Base-by-base conservation (phyloP, 2,329 filamentous ascomycete species). In the Colletotrichum navitas region DNA sequence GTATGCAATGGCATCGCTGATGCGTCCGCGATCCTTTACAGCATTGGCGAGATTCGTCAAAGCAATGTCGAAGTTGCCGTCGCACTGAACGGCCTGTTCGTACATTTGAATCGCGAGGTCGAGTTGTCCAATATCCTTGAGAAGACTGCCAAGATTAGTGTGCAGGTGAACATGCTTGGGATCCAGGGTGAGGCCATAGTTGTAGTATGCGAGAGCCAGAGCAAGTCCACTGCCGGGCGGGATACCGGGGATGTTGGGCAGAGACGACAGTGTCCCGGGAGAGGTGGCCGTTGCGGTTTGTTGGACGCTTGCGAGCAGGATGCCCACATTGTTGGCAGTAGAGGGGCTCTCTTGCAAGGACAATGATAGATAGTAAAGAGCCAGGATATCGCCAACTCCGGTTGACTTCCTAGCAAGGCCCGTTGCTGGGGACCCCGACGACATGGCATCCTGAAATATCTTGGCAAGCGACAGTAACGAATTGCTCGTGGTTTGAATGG, bases 261-360 rank as follows among this genome's bases (percentile, higher is more conserved):
- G 79, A 18, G 74, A 47, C 36, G 70, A 66, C 36, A 68, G 54
- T 36, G 73, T 74, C 16, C 65, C 58, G n/a, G 60, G 66, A 18
- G 70, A 69, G 14, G 72, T 41, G 16, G 83, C 84, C 26, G 85
- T 78, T 34, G 76, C 74, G 11, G 79, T 70, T 69, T 97, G 94
- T 78, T 97, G 96, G 26, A 98, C 93, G 68, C 96, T 94, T 6
- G 96, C 96, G n/a, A 99, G 89, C 36, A 99, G 86, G 66, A 99
- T 99, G 3, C 96, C 96, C 16, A 99, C 95, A 79, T 99, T 99
- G 79, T 99, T 99, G 0, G 96, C 96, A 0, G 96, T 99, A 0
- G 96, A 99, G 2, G 96, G 96, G 77, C 96, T 98, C 59, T 96
- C 95, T 74, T 98, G 96, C 2, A 99, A 86, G 0, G 96, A 97